Evolutionary conservation across 148 eudicot genomes (phyloP), one percentile per base, ranked within the genome.

Genomic region (Rhododendron williamsianum): DNA sequence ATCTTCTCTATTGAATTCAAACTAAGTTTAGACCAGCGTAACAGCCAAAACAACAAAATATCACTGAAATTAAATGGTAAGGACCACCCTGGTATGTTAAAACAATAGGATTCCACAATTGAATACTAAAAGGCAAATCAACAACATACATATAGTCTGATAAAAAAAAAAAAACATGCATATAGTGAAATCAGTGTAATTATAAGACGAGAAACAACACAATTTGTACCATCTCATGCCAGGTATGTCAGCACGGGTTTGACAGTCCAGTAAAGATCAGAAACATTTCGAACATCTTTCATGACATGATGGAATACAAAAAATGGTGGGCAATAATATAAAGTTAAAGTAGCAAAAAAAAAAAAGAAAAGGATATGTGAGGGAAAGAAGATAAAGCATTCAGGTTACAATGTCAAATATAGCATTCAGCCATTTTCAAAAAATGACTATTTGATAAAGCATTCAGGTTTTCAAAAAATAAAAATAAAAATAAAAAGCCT

Each of bases 1-100:
- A 82, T 82, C 36, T 65, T 56, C 56, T 65, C 41, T 25, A 51
- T 82, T 67, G 38, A 45, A 69, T 65, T 12, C 71, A 67, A 82
- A 12, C 4, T 30, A 82, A 67, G 45, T 19, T 82, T 82, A n/a
- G 25, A 25, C 30, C 84, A 63, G 25, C 43, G 27, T 18, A 65
- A 63, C 38, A 45, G 76, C 52, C 38, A 43, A 43, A 65, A 4
- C 54, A 45, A 65, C 76, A 43, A 43, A 82, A 58, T 18, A 27
- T 21, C 84, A 25, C 30, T 65, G 25, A 6, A 3, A 6, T 82
- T 60, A n/a, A 41, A 12, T 9, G 71, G 67, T 23, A 65, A 65
- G 76, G 15, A 82, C 35, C 51, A 82, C 21, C 12, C 16, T 35
- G 2, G 15, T 19, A 25, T 25, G 76, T 13, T 10, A 65, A 43